These are phyloP conservation scores for Daldinia eschscholtzii DNA, from an alignment of 2,329 filamentous ascomycete species.

Conservation along the genomic window DNA sequence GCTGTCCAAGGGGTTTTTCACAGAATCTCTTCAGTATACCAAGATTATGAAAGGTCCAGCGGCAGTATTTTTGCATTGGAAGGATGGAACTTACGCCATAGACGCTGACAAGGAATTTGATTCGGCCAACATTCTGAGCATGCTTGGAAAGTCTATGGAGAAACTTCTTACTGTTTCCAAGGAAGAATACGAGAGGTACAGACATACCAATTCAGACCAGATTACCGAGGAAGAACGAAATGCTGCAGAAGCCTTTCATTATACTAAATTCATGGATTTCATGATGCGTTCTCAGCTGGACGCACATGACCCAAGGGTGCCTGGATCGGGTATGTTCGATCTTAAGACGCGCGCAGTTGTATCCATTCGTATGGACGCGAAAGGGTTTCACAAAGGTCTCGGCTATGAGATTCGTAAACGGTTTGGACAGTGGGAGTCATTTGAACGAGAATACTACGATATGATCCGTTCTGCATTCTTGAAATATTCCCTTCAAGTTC, in stretches of 20 bases:
- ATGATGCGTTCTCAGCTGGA: conserved; percentile 96
- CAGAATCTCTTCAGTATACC: conserved; percentile 76
- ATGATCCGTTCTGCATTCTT: conserved; percentile 95
- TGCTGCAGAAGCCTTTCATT: conserved; percentile 85
- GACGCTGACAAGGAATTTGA: conserved; percentile 96
- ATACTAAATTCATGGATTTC: conserved; percentile 86
- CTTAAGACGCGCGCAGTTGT: conserved; percentile 94
- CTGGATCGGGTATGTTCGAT: conserved; percentile 94
- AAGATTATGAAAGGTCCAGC: conserved; percentile 77
- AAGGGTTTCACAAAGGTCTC: conserved; percentile 76
- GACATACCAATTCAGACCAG: conserved; percentile 74
- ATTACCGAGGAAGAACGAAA: conserved; percentile 79
- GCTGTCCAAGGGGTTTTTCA: conserved; percentile 75
- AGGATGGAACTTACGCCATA: conserved; percentile 90
- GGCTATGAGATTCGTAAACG: conserved; percentile 88
- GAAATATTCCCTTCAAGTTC: conserved; percentile 96
- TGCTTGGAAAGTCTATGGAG: conserved; percentile 96
- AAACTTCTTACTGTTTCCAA: conserved; percentile 89
- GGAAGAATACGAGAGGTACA: conserved; percentile 87
- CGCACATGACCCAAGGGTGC: conserved; percentile 85
- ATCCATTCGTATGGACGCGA: conserved; percentile 88
- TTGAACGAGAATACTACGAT: conserved; percentile 94
- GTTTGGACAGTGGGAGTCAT: conserved; percentile 88
- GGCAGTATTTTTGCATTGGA: conserved; percentile 84
- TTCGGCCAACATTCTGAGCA: conserved; percentile 84